Evolutionary conservation across 2,329 filamentous ascomycete species (phyloP).

Genomic region (Knoxdaviesia capensis): DNA sequence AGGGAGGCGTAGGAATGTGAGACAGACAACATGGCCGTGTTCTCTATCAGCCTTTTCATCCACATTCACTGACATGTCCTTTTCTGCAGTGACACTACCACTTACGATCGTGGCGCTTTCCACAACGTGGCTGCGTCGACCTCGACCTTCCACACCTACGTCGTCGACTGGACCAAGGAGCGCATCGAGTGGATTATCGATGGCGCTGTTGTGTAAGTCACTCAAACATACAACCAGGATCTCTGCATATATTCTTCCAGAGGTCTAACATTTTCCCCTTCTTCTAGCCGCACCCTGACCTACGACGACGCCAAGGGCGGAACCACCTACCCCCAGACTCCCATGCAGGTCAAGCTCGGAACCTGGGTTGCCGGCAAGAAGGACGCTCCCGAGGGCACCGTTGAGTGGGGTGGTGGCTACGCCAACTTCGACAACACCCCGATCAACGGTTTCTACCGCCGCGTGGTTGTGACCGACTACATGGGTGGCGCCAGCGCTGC

Average conservation of each 20-base stretch:
- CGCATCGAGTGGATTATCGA: slow-evolving; percentile 46
- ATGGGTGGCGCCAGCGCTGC: slow-evolving; percentile 18
- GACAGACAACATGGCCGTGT: no score
- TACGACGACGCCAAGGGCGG: slow-evolving; percentile 37
- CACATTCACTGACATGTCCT: neutral
- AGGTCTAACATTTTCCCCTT: no score
- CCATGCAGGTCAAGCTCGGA: slow-evolving; percentile 51
- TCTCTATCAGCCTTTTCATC: neutral
- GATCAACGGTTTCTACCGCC: slow-evolving; percentile 23
- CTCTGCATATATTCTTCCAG: no score
- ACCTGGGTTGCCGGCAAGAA: slow-evolving; percentile 42
- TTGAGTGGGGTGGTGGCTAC: slow-evolving; percentile 45
- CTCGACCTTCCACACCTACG: slow-evolving; percentile 40
- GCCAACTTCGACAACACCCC: slow-evolving; percentile 22
- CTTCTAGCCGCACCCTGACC: slow-evolving; percentile 35
- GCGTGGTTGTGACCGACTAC: slow-evolving; percentile 22
- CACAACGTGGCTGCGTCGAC: slow-evolving; percentile 29
- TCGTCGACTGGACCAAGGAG: slow-evolving; percentile 46
- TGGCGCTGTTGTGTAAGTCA: slow-evolving; percentile 16
- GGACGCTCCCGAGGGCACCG: slow-evolving; percentile 46
- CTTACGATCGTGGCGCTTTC: slow-evolving; percentile 41
- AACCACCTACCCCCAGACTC: slow-evolving; percentile 48
- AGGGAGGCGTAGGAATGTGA: no score
- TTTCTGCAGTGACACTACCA: slow-evolving; percentile 27
- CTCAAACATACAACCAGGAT: no score